Conservation (phyloP, 2,329 filamentous ascomycete genomes). For the Nectriaceae sp. region DNA sequence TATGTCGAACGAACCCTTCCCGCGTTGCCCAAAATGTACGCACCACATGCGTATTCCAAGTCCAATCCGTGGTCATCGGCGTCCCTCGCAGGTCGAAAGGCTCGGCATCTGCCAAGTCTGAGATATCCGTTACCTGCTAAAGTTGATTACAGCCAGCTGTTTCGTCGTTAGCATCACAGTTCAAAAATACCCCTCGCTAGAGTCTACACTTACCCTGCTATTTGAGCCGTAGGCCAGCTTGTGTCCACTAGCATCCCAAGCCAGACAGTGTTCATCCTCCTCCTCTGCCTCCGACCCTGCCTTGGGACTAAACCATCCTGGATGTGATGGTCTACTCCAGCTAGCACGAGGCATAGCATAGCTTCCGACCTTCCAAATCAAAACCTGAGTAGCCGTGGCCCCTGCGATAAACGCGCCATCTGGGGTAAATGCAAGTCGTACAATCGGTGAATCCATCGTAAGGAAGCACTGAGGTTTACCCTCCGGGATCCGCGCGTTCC, state of each 20-base stretch:
- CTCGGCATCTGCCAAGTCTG: background rate
- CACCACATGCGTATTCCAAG: too few species aligned
- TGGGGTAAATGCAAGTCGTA: slow-evolving; percentile 62
- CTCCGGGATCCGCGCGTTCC: slow-evolving; percentile 59
- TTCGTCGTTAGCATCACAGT: slow-evolving; percentile 13
- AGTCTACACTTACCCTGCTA: slow-evolving; percentile 54
- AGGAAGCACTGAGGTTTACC: slow-evolving; percentile 60
- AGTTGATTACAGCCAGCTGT: slow-evolving; percentile 54
- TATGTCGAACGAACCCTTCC: too few species aligned
- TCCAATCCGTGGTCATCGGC: too few species aligned
- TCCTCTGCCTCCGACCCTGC: slow-evolving; percentile 55
- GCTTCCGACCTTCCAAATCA: slow-evolving; percentile 67
- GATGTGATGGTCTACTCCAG: slow-evolving; percentile 58
- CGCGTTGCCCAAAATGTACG: too few species aligned
- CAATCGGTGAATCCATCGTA: slow-evolving; percentile 60
- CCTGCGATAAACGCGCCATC: slow-evolving; percentile 65
- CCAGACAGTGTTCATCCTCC: slow-evolving; percentile 61
- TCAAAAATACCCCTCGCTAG: too few species aligned
- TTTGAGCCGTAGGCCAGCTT: slow-evolving; percentile 66
- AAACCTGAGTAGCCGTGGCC: slow-evolving; percentile 57
- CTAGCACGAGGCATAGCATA: slow-evolving; percentile 58
- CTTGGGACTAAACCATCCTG: slow-evolving; percentile 61
- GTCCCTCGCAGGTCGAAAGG: too few species aligned
- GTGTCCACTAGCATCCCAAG: slow-evolving; percentile 63
- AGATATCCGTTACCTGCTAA: slow-evolving; percentile 39